Base-by-base conservation (phyloP, 2,329 filamentous ascomycete species). In the Aspergillus quadricinctus region DNA sequence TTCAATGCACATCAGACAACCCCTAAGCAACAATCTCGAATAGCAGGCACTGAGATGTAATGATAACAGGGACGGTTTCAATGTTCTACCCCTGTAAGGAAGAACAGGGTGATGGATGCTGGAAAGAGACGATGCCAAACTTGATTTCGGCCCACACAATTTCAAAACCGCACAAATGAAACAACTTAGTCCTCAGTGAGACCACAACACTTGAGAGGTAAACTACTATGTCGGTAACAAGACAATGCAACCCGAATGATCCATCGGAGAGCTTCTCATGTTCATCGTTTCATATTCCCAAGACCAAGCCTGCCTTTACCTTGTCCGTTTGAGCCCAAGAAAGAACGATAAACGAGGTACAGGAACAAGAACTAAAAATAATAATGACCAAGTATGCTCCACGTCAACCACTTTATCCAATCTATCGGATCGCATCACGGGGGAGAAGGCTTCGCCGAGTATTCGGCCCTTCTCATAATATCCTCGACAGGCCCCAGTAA, bases 401-500 rank as follows among this genome's bases (percentile, higher is more conserved):
- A 23, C 43, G 3, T 14, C 21, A 25, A 28, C 41, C 10, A 14
- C 11, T 41, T 45, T 53, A 55, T 62, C 58, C 60, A n/a, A 51
- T 48, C 45, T 58, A 62, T 60, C 54, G 28, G 60, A 57, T 56
- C 62, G 60, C 53, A 58, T 63, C 64, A 63, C 49, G 66, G 64
- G 55, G 64, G 58, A 45, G 65, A 58, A 56, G 58, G 66, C 49
- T 57, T 65, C 64, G 70, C 56, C 52, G 71, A 63, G 64, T 79
- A 79, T 50, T 78, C 75, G 28, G 75, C 67, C 69, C 94, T 84
- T 74, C 94, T 83, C 90, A 99, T 91, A 71, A 97, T 95, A 59
- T 91, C 88, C 75, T 96, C 92, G 28, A 97, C 92, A 0, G 93
- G 92, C 1, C 94, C 94, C 35, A 99, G 80, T 66, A 99, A 78